Evolutionary conservation across 2,329 filamentous ascomycete species (phyloP), one percentile per base, ranked within the genome.

Genomic region (Dactylonectria macrodidyma): DNA sequence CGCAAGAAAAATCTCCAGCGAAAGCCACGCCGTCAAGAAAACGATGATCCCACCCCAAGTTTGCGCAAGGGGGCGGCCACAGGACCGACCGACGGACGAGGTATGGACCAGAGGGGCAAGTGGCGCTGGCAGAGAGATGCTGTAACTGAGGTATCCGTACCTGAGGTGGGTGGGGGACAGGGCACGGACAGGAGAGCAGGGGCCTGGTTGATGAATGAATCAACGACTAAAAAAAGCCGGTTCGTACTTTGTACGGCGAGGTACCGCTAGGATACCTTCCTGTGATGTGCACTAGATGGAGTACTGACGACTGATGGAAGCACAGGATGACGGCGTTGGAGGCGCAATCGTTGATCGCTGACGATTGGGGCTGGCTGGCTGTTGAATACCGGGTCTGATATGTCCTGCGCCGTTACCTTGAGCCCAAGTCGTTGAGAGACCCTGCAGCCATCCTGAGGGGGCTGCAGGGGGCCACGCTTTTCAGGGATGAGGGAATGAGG

Each of bases 11-110:
- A 58, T 44, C 54, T 52, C 48, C 48, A 30, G 22, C 36, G 38
- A 50, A 65, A 63, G 65, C 65, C 60, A 63, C 65, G 60, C 65
- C 59, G 65, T 61, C 65, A 48, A 64, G 30, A 48, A 65, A 60
- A 26, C 65, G 56, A 65, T 58, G 65, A 67, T 67, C 60, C 60
- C 61, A 65, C 61, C 56, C 60, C 59, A 16, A 59, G 48, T 55
- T 44, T 59, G 24, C 59, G 30, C 63, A 66, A 62, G 60, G 60
- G 60, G 60, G 16, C 47, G 58, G 58, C 36, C 36, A 61, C 46
- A 47, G 44, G n/a, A 47, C 46, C n/a, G 30, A 34, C 47, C n/a
- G 50, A 19, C 26, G 3, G 2, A 19, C 51, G 36, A 55, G 51
- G 59, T 55, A 62, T 30, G 26, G 26, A 7, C 26, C 33, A 19